Conservation (phyloP, 177 flowering plant species). For the Tripterygium wilfordii region DNA sequence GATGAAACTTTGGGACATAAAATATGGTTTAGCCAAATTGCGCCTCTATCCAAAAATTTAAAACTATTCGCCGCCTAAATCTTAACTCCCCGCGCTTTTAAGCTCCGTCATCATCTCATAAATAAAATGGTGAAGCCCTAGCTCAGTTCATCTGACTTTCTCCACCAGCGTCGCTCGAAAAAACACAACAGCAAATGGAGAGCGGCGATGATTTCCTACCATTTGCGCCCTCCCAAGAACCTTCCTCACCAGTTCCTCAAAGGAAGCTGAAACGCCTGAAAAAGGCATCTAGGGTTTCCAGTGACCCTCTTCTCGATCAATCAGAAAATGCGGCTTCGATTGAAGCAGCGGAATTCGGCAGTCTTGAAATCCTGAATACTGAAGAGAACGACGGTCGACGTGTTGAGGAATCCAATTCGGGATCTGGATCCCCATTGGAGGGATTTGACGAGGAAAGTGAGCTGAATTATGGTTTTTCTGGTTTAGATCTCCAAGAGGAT, state of each 20-base stretch:
- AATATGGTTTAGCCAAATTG: too few species aligned
- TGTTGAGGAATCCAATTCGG: conserved; percentile 4
- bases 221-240: conserved; percentile 23
- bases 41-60: too few species aligned
- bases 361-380: background rate
- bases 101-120: too few species aligned
- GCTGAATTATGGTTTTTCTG: conserved; percentile 6
- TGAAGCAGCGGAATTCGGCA: background rate
- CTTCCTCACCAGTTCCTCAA: conserved; percentile 29
- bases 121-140: too few species aligned
- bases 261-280: conserved; percentile 63
- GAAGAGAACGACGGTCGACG: background rate
- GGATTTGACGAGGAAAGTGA: conserved; percentile 9
- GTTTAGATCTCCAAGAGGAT: conserved; percentile 4
- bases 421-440: conserved; percentile 10
- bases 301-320: background rate
- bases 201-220: conserved; percentile 50
- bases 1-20: too few species aligned
- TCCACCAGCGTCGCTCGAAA: background rate
- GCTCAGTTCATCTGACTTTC: background rate
- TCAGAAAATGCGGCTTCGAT: background rate
- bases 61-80: too few species aligned
- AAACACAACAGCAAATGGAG: conserved; percentile 35
- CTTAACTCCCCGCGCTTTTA: too few species aligned
- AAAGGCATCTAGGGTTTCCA: conserved; percentile 24